Conservation (phyloP, 306 rosid genomes). For the Prunus fruticosa region DNA sequence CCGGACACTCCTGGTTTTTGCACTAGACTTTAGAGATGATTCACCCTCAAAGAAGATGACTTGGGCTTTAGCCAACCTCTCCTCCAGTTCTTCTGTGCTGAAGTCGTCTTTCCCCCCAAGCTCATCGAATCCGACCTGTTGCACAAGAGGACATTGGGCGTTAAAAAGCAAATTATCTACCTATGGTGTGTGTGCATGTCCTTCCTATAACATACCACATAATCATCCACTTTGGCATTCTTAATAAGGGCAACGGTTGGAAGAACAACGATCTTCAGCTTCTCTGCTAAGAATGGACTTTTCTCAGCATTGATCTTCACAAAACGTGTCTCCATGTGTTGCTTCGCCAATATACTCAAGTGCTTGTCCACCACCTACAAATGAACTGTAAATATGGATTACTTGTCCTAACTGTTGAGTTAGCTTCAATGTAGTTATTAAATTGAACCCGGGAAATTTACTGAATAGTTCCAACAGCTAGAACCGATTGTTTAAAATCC, state of each 20-base stretch:
- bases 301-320: constrained; percentile 85
- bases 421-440: background rate
- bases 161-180: background rate
- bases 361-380: constrained; percentile 95
- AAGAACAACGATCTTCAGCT: constrained; percentile 82
- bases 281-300: constrained; percentile 93
- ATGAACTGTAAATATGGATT: constrained; percentile 23
- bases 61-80: constrained; percentile 82
- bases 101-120: constrained; percentile 94
- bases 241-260: constrained; percentile 94
- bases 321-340: constrained; percentile 85
- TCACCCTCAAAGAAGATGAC: constrained; percentile 82
- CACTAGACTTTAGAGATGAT: constrained; percentile 57
- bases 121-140: constrained; percentile 93
- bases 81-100: constrained; percentile 87
- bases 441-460: background rate
- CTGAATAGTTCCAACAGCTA: background rate
- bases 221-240: constrained; percentile 93
- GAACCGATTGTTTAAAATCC: background rate
- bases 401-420: constrained; percentile 14
- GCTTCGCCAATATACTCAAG: constrained; percentile 73
- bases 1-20: constrained; percentile 59
- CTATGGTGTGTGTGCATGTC: background rate
- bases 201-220: constrained; percentile 66
- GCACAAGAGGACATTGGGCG: background rate